Evolutionary conservation across 768 basidiomycete species (phyloP).

Genomic region (Mycena sanguinolenta): DNA sequence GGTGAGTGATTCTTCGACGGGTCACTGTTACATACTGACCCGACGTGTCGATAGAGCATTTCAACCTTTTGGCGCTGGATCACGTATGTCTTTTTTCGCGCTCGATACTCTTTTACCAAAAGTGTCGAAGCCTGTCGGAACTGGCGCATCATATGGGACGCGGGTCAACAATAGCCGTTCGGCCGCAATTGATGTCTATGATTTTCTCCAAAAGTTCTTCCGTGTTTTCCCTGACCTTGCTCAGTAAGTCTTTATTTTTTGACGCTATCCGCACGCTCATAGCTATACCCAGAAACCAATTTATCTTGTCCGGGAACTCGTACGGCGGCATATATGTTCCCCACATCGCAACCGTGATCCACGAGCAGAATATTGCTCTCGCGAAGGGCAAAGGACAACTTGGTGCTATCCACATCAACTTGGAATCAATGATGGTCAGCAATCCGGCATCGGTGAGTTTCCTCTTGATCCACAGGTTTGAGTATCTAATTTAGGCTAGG

Average conservation of each 20-base stretch:
- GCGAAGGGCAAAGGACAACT: slow-evolving; percentile 33
- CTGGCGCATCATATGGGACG: slow-evolving; percentile 36
- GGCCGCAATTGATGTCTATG: slow-evolving; percentile 50
- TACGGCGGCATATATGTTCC: slow-evolving; percentile 53
- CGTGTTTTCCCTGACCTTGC: slow-evolving; percentile 7
- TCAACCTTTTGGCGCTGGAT: slow-evolving; percentile 42
- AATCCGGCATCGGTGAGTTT: slow-evolving; percentile 43
- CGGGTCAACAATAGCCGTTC: slow-evolving; percentile 46
- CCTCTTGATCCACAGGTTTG: neutral
- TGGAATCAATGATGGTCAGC: slow-evolving; percentile 50
- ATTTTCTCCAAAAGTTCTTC: slow-evolving; percentile 47
- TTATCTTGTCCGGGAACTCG: slow-evolving; percentile 46
- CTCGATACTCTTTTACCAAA: neutral
- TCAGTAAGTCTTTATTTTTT: neutral
- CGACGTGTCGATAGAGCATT: slow-evolving; percentile 30
- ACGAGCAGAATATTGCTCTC: slow-evolving; percentile 47
- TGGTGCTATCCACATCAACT: slow-evolving; percentile 44
- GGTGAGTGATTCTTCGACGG: slow-evolving; percentile 7
- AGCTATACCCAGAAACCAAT: slow-evolving; percentile 37
- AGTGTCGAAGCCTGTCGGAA: neutral
- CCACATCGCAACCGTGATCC: slow-evolving; percentile 52
- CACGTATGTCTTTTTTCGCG: slow-evolving; percentile 34
- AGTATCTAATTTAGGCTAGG: slow-evolving; percentile 28
- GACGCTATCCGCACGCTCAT: neutral
- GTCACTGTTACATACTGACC: neutral